Evolutionary conservation across 352 stramenopile genomes (phyloP), one percentile per base, ranked within the genome.

Genomic region (Phytophthora crassamura): DNA sequence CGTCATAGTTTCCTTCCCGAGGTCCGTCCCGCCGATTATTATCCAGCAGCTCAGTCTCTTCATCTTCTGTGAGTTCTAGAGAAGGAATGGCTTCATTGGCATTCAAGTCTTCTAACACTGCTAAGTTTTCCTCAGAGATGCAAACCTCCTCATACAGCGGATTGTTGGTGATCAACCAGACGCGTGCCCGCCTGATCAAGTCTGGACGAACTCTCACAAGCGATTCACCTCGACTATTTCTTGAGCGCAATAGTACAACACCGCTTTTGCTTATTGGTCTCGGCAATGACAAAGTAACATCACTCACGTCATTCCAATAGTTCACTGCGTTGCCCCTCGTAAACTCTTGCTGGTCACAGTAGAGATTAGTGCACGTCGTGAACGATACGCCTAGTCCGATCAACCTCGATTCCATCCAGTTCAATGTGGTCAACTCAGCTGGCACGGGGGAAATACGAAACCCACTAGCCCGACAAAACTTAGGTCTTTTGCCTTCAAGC

Each of bases 321-420:
- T 62, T 57, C 2, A 68, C 41, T 3, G 59, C 7, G 15, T 68
- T 62, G 6, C 59, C 43, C 3, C 43, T 36, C 2, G 59, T 57
- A 51, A 68, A 68, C 10, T 58, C 59, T 35, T 67, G 59, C 0
- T 45, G 25, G 6, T 67, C 36, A 1, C 12, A 11, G 20, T 61
- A 61, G 0, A 62, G 14, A 22, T 57, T 60, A 2, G 57, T 34
- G 11, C 49, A 67, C 3, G 59, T 56, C 1, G 59, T 67, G 7
- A 61, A 56, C 1, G 49, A 61, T 14, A 67, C 10, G 11, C 59
- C 50, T 7, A 67, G 35, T 2, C 61, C 53, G 9, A 64, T 35
- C 1, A 60, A 22, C 5, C 61, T 7, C 1, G 40, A 11, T 12
- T 69, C 53, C 47, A 56, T 59, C 5, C 46, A 12, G n/a, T 59